Conservation (phyloP, 345 rosid species). For the Mercurialis annua region DNA sequence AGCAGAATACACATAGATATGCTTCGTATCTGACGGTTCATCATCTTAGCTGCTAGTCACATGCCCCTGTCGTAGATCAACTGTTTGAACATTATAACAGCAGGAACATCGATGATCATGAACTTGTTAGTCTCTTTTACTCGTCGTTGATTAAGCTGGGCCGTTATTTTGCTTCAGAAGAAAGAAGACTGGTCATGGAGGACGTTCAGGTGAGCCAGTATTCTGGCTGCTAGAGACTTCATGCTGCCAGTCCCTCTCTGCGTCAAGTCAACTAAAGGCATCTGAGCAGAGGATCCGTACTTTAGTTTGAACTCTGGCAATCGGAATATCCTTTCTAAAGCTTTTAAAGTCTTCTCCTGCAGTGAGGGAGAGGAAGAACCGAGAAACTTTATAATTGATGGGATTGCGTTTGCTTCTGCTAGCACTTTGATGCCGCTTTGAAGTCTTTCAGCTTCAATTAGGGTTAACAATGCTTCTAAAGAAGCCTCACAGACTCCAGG, state of each 20-base stretch:
- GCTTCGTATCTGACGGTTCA: background rate
- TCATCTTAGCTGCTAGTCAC: background rate
- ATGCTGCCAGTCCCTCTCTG: constrained; percentile 53
- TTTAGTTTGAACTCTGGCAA: constrained; percentile 51
- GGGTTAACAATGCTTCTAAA: constrained; percentile 56
- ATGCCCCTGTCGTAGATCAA: background rate
- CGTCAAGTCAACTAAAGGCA: constrained; percentile 60
- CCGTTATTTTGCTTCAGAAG: constrained; percentile 34
- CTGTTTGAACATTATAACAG: background rate
- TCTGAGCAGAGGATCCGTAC: constrained; percentile 57
- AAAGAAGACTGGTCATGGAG: constrained; percentile 65
- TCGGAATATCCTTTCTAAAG: constrained; percentile 59
- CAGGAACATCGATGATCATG: background rate
- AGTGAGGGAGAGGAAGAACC: constrained; percentile 43
- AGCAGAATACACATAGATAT: background rate
- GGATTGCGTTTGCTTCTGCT: constrained; percentile 50
- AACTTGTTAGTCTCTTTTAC: background rate
- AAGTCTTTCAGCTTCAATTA: constrained; percentile 51
- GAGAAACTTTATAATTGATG: constrained; percentile 42
- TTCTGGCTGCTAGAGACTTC: constrained; percentile 61
- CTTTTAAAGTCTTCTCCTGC: constrained; percentile 55
- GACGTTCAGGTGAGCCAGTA: constrained; percentile 62
- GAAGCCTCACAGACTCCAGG: constrained; percentile 49
- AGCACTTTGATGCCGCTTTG: constrained; percentile 57
- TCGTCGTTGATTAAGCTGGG: background rate